phyloP scores from a whole-genome alignment of 2,329 filamentous ascomycete species.

The Stachybotrys elegans region DNA sequence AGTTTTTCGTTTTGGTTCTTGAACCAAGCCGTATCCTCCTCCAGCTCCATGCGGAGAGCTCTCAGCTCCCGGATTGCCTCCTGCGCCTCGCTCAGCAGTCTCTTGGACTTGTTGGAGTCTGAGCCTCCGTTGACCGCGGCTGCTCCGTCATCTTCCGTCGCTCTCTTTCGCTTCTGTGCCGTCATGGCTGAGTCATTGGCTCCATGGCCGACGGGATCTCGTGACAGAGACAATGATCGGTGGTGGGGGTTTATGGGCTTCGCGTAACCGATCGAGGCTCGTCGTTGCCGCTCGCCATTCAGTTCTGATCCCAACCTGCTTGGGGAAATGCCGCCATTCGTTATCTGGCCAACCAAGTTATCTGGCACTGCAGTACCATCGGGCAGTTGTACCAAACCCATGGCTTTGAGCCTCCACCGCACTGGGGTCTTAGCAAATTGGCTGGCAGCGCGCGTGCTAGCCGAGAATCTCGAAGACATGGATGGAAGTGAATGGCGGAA shows the following conservation, averaged over 20 bases:
- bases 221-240: conserved; percentile 16
- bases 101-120: conserved; percentile 25
- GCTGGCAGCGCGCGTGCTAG: conserved; percentile 18
- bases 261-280: conserved; percentile 17
- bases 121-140: conserved; percentile 6
- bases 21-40: conserved; percentile 43
- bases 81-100: conserved; percentile 37
- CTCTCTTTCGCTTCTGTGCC: conserved; percentile 28
- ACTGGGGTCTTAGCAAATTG: conserved; percentile 34
- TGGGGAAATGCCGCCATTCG: conserved; percentile 37
- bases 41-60: conserved; percentile 37
- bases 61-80: conserved; percentile 34
- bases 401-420: conserved; percentile 42
- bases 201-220: conserved; percentile 7
- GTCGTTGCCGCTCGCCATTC: conserved; percentile 13
- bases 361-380: conserved; percentile 51
- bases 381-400: conserved; percentile 47
- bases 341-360: conserved; percentile 40
- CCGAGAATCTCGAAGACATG: conserved; percentile 19
- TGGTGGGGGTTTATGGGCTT: background rate
- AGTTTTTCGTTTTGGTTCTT: conserved; percentile 38
- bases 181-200: conserved; percentile 10
- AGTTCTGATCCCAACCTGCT: conserved; percentile 25
- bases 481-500: conserved; percentile 37
- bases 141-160: conserved; percentile 19